Evolutionary conservation across 257 asterid species (phyloP).

Genomic region (Fraxinus quadrangulata): DNA sequence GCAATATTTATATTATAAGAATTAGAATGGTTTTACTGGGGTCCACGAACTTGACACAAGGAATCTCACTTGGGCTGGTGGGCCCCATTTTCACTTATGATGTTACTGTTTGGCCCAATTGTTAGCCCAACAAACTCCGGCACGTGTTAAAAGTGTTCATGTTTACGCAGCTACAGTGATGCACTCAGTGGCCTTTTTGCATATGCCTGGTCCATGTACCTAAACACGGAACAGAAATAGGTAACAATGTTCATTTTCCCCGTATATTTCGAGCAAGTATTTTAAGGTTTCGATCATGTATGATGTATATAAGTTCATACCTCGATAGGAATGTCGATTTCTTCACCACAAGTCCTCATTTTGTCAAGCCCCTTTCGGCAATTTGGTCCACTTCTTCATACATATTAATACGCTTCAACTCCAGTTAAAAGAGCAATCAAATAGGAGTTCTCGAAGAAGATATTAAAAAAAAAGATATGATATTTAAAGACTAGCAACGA

Average conservation of each 20-base stretch:
- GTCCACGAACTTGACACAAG: slow-evolving; percentile 7
- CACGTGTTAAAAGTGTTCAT: not conserved
- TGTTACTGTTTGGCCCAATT: not conserved
- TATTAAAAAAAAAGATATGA: not conserved
- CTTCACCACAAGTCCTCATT: slow-evolving; percentile 87
- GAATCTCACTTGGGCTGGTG: slow-evolving; percentile 15
- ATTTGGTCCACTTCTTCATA: slow-evolving; percentile 92
- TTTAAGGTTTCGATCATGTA: not conserved
- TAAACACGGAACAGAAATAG: slow-evolving; percentile 22
- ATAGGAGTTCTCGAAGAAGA: not conserved
- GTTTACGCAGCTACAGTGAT: slow-evolving; percentile 82
- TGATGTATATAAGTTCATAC: slow-evolving; percentile 32
- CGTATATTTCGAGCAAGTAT: not conserved
- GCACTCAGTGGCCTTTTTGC: slow-evolving; percentile 94
- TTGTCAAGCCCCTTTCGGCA: slow-evolving; percentile 85
- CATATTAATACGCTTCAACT: slow-evolving; percentile 73
- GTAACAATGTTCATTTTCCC: not conserved
- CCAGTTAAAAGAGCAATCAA: slow-evolving; percentile 41
- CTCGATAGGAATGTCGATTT: slow-evolving; percentile 91
- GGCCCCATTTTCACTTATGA: not conserved
- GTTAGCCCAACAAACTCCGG: not conserved
- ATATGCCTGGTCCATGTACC: slow-evolving; percentile 94
- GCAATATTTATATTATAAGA: too few species aligned
- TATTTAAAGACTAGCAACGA: not conserved
- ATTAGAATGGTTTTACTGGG: slow-evolving; percentile 1